Percentiles rank a stretch among this genome's conserved stretches.
Conservation (phyloP, 495 filamentous ascomycete species). For the Sphaerosporella brunnea region DNA sequence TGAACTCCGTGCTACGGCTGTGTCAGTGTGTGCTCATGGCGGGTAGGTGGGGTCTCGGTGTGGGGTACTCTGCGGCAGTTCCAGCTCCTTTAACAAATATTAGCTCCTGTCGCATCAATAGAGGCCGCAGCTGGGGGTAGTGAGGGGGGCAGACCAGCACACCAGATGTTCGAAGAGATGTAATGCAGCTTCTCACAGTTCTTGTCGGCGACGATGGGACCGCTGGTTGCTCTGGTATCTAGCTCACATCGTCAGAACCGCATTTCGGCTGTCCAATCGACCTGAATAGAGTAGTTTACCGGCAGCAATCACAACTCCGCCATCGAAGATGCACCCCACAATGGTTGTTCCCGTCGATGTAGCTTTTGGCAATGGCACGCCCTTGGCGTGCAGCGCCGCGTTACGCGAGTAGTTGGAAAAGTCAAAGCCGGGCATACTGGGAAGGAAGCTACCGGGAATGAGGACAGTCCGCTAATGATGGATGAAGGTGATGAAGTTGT, state of each 20-base stretch:
- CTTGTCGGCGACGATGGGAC: slow-evolving; percentile 99
- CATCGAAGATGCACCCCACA: slow-evolving; percentile 92
- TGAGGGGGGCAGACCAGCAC: slow-evolving; percentile 43
- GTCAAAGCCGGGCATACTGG: slow-evolving; percentile 85
- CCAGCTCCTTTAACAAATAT: slow-evolving; percentile 39
- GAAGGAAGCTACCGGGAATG: not conserved
- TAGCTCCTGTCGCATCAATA: slow-evolving; percentile 1
- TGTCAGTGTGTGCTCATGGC: not conserved
- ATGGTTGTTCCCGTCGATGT: slow-evolving; percentile 99
- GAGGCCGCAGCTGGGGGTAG: no score
- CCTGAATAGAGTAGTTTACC: slow-evolving; percentile 33
- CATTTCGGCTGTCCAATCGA: no score
- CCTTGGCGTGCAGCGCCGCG: slow-evolving; percentile 78
- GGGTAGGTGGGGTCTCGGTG: slow-evolving; percentile 52
- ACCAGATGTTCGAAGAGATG: slow-evolving; percentile 98
- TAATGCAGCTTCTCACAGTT: slow-evolving; percentile 99
- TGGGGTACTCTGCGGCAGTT: slow-evolving; percentile 94
- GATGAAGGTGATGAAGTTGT: not conserved
- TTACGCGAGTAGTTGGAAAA: slow-evolving; percentile 99
- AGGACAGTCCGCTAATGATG: not conserved
- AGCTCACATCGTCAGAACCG: slow-evolving; percentile 30
- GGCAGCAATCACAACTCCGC: slow-evolving; percentile 56
- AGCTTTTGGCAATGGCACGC: slow-evolving; percentile 86
- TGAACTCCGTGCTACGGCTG: slow-evolving; percentile 63
- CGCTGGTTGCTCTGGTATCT: slow-evolving; percentile 94